Conservation (phyloP, 2,329 filamentous ascomycete genomes). For the Pestalotiopsis sp. region DNA sequence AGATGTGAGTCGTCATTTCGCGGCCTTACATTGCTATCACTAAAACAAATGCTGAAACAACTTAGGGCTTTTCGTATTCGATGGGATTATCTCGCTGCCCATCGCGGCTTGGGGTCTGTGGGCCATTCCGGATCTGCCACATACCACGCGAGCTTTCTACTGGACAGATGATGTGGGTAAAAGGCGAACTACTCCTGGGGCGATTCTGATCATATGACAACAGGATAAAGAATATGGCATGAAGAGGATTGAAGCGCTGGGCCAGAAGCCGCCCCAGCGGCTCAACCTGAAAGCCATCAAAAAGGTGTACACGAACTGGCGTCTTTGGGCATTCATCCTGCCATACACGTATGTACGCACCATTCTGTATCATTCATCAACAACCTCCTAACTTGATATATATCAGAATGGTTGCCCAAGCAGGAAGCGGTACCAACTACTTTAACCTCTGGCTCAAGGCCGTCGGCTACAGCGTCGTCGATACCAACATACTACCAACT, state of each 20-base stretch:
- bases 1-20: not conserved
- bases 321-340: not conserved
- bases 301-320: not conserved
- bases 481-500: conserved; percentile 6
- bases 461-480: conserved; percentile 1
- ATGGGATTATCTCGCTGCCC: conserved; percentile 2
- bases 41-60: not conserved
- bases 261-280: not conserved
- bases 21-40: too few species aligned
- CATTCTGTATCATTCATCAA: not conserved
- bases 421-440: not conserved
- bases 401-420: not conserved
- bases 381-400: not conserved
- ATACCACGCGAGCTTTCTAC: conserved; percentile 7
- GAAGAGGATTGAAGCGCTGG: not conserved
- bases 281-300: not conserved
- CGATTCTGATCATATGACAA: not conserved
- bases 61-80: conserved; percentile 7
- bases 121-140: conserved; percentile 4
- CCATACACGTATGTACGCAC: not conserved
- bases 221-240: not conserved
- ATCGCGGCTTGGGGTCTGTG: not conserved
- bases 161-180: not conserved
- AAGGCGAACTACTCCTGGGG: not conserved
- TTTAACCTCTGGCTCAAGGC: conserved; percentile 6